Evolutionary conservation across 1,139 yeast species (phyloP), one percentile per base, ranked within the genome.

Genomic region (Yamadazyma oceani): DNA sequence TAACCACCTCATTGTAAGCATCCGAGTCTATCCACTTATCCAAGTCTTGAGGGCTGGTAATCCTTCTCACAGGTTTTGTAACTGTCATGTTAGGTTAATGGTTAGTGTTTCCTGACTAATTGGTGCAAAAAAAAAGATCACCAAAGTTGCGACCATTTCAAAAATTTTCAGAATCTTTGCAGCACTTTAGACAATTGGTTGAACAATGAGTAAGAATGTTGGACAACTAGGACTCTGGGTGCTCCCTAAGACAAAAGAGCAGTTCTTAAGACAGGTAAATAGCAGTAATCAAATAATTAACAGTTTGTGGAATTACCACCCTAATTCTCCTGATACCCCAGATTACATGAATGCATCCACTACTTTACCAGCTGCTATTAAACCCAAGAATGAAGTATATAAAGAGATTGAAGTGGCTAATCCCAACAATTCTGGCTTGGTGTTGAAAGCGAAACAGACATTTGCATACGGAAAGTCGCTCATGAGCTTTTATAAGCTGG

Each of bases 11-110:
- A 0, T 61, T 49, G 52, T 78, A 78, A 0, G 85, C 73, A 1
- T 58, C 46, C 3, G 90, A 78, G 0, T 49, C 58, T n/a, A 63
- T 58, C 82, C 96, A 92, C 36, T 66, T 57, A 7, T 67, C 70
- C 51, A 92, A 57, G 55, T 92, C 97, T 0, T 70, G 67, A 0
- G 66, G 59, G 0, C 84, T 75, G 10, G 80, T 55, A 6, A 90
- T 71, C 39, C 94, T 64, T 51, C 80, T 71, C 3, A 59, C 60
- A 4, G 85, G 85, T 10, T 44, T 50, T 38, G 37, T 41, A 16
- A 6, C 6, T 10, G 30, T n/a, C 30, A 27, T 27, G n/a, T 29
- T 9, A 13, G 9, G 12, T 10, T 29, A 14, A 13, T 22, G 16
- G n/a, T 12, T n/a, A n/a, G n/a, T 26, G 15, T 12, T 13, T 26